A percentile compares a stretch with the other conserved stretches of the same genome.
Evolutionary conservation across 352 stramenopile genomes (phyloP).

Genomic region (Blastocystis sp.): DNA sequence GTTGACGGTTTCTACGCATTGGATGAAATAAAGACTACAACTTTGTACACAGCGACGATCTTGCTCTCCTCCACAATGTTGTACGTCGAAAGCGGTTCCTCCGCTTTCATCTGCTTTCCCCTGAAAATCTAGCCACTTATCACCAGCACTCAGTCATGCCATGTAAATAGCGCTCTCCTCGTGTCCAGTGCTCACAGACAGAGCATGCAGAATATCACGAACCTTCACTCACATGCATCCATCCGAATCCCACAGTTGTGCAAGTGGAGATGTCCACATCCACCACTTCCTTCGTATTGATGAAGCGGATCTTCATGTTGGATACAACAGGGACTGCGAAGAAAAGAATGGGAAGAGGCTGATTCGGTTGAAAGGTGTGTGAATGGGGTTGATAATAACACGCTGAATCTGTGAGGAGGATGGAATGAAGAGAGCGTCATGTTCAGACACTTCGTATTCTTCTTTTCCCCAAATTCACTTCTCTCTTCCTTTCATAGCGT

Average conservation of each 20-base stretch:
- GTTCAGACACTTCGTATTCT: not conserved
- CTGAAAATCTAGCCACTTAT: constrained; percentile 7
- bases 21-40: not conserved
- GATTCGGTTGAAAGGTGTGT: too few relatives aligned
- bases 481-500: not conserved
- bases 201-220: constrained; percentile 13
- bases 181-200: not conserved
- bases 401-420: too few relatives aligned
- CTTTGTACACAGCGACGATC: constrained; percentile 12
- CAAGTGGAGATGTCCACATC: constrained; percentile 40
- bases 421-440: not conserved
- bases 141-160: not conserved
- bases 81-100: not conserved
- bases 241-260: not conserved
- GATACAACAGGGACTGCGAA: not conserved
- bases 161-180: constrained; percentile 11
- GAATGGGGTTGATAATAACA: too few relatives aligned
- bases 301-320: constrained; percentile 41
- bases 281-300: constrained; percentile 10
- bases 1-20: too few relatives aligned
- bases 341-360: not conserved
- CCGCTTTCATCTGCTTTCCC: constrained; percentile 10
- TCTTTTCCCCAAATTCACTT: not conserved
- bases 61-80: constrained; percentile 11
- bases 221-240: constrained; percentile 2